A percentile compares a stretch with the other conserved stretches of the same genome.
Conservation (phyloP, 768 basidiomycete genomes). For the Boletus reticuloceps region DNA sequence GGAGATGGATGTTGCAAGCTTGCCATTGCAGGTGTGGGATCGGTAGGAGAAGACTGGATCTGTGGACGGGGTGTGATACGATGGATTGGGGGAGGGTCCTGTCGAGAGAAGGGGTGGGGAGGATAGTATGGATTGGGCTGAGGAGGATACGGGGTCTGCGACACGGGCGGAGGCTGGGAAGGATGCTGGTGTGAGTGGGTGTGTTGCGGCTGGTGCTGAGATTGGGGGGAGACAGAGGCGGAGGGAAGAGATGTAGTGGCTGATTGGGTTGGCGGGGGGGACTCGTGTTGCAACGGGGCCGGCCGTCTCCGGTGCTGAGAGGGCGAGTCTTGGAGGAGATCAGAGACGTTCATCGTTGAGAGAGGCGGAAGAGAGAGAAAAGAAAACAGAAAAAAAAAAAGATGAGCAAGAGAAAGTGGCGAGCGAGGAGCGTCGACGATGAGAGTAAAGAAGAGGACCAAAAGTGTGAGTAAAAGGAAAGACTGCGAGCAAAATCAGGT, state of each 20-base stretch:
- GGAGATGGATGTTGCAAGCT: slow-evolving; percentile 33
- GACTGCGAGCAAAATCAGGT: slow-evolving; percentile 27
- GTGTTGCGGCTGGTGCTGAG: slow-evolving; percentile 30
- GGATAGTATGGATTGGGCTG: slow-evolving; percentile 22
- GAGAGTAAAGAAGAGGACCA: slow-evolving; percentile 28
- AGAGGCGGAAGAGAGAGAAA: not conserved
- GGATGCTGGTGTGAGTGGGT: slow-evolving; percentile 18
- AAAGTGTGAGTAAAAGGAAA: slow-evolving; percentile 30
- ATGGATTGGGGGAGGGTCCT: slow-evolving; percentile 23
- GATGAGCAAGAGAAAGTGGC: not conserved
- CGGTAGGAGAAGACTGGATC: slow-evolving; percentile 25
- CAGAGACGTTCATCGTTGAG: slow-evolving; percentile 60
- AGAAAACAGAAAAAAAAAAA: not conserved
- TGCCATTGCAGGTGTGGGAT: slow-evolving; percentile 31
- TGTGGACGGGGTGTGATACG: slow-evolving; percentile 33
- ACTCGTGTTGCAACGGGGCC: slow-evolving; percentile 24
- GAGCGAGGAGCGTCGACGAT: slow-evolving; percentile 11
- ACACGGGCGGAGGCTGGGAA: slow-evolving; percentile 11
- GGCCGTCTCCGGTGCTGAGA: slow-evolving; percentile 48
- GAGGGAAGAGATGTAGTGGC: slow-evolving; percentile 22
- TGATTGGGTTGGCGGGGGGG: slow-evolving; percentile 27
- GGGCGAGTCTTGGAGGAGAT: slow-evolving; percentile 66
- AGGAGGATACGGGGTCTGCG: slow-evolving; percentile 21
- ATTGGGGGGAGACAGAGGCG: slow-evolving; percentile 32
- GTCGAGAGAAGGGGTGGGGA: slow-evolving; percentile 14